Evolutionary conservation across 2,329 filamentous ascomycete genomes (phyloP), one percentile per base, ranked within the genome.

Genomic region (Rhexocercosporidium sp.): DNA sequence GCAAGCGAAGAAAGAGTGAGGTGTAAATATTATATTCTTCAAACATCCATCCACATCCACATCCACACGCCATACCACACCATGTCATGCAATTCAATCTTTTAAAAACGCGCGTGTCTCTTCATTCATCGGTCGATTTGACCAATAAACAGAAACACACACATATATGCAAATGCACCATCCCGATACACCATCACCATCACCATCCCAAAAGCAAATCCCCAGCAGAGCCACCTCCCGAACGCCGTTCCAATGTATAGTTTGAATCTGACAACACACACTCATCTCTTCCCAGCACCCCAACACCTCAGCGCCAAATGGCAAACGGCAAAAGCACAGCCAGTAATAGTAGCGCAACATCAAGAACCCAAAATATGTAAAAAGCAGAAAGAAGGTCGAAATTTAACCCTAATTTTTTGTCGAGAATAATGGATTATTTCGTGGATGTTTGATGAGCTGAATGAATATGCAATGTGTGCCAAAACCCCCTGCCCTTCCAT

Each of bases 171-270:
- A 68, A 68, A 37, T 59, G 59, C 59, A 64, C 51, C 59, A 51
- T 61, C 29, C 51, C 20, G n/a, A n/a, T n/a, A n/a, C n/a, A 41
- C 29, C 39, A 27, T 44, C 60, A 41, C 44, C 64, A 47, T 53
- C 27, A 53, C 22, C 9, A 20, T 61, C 34, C 31, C 60, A 57
- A 59, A 34, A 41, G 46, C 25, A 39, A 31, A 29, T n/a, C n/a
- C n/a, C n/a, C n/a, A 14, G 46, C 62, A 39, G 34, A n/a, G n/a
- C 41, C 49, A 37, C 44, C 49, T 27, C 20, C 59, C 46, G 46
- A 69, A 66, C 68, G 65, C 68, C 65, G 25, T 51, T 57, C 68
- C 65, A 66, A 67, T 67, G 65, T 66, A 60, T 65, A 44, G 20
- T 56, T 51, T 51, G 22, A 6, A 37, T 37, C 12, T 9, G 8